These are phyloP conservation scores for Aspergillus pseudotamarii DNA, from an alignment of 2,329 filamentous ascomycete species.

Conservation along the genomic window DNA sequence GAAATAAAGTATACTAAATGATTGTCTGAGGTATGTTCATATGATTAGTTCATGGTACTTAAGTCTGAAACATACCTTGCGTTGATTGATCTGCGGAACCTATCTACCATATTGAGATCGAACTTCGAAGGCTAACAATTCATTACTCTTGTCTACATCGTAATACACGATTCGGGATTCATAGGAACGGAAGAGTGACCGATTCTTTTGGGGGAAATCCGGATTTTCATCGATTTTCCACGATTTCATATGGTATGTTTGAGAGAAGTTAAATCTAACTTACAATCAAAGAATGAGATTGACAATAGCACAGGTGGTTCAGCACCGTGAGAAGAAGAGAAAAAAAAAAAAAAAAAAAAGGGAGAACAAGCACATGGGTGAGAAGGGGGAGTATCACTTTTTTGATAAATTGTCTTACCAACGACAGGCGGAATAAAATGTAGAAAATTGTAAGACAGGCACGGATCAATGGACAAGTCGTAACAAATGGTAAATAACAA, in stretches of 20 bases:
- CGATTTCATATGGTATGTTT: conserved; percentile 8
- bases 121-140: neutral
- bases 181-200: neutral
- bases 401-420: conserved; percentile 16
- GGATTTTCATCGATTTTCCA: conserved; percentile 4
- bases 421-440: conserved; percentile 3
- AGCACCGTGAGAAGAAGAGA: conserved; percentile 1
- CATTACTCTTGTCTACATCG: neutral
- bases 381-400: conserved; percentile 27
- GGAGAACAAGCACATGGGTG: conserved; percentile 16
- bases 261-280: conserved; percentile 17
- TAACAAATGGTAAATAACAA: neutral
- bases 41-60: neutral
- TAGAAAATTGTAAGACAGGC: conserved; percentile 15
- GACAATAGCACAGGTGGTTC: conserved; percentile 9
- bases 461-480: conserved; percentile 13
- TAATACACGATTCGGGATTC: neutral
- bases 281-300: conserved; percentile 15
- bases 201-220: neutral
- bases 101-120: neutral
- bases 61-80: neutral
- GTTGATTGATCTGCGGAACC: neutral
- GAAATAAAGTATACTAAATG: neutral
- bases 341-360: conserved; percentile 7
- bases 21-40: neutral